phyloP scores from a whole-genome alignment of 2,329 filamentous ascomycete genomes.

The Cryphonectria naterciae region DNA sequence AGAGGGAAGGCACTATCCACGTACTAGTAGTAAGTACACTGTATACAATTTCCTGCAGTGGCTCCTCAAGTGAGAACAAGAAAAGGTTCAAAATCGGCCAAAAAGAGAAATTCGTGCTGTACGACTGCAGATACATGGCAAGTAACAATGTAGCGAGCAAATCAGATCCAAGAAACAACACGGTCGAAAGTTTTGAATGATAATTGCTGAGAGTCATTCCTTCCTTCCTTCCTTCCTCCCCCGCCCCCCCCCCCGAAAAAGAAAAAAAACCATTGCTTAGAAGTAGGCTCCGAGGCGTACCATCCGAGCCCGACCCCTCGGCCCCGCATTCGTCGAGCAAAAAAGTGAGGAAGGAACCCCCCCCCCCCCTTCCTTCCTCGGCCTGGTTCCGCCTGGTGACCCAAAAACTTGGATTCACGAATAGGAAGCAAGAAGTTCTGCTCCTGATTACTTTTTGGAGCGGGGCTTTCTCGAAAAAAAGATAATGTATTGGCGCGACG shows the following conservation, averaged over 20 bases:
- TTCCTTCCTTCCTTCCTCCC: too few relatives aligned
- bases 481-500: not conserved
- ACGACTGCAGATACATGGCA: not conserved
- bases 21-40: too few relatives aligned
- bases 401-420: not conserved
- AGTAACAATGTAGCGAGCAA: not conserved
- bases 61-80: not conserved
- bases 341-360: not conserved
- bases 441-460: not conserved
- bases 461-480: not conserved
- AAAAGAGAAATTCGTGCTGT: not conserved
- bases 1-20: too few relatives aligned
- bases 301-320: not conserved
- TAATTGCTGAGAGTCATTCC: not conserved
- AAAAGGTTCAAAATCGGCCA: not conserved
- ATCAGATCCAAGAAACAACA: not conserved
- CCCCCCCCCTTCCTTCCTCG: not conserved
- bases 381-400: slow-evolving; percentile 2
- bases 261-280: not conserved
- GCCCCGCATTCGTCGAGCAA: not conserved
- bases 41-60: not conserved
- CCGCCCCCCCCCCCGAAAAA: too few relatives aligned
- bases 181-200: not conserved
- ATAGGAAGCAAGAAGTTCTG: not conserved
- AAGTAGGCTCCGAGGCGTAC: not conserved